Conservation (phyloP, 371 early-diverging fungal species). For the Smittium culicis region DNA sequence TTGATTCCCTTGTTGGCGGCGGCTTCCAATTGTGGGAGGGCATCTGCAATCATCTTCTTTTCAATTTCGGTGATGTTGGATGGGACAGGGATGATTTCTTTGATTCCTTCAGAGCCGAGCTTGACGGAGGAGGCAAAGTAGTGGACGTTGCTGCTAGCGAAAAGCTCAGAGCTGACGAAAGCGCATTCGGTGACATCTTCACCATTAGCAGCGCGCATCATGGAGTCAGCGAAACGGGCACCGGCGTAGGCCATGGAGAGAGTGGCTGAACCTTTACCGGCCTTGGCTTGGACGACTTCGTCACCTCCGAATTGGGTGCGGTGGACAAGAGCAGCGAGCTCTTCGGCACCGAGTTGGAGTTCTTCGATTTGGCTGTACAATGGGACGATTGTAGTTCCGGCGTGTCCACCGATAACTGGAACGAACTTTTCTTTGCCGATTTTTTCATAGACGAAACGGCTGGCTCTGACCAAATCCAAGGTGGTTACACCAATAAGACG, state of each 20-base stretch:
- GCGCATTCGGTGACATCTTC: conserved; percentile 86
- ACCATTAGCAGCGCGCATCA: conserved; percentile 73
- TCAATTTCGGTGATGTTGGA: conserved; percentile 67
- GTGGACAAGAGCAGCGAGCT: conserved; percentile 82
- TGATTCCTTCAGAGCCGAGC: conserved; percentile 85
- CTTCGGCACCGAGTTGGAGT: conserved; percentile 69
- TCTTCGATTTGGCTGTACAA: conserved; percentile 77
- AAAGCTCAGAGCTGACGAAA: conserved; percentile 68
- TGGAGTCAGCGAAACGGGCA: conserved; percentile 84
- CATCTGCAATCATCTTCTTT: conserved; percentile 71
- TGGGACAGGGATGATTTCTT: conserved; percentile 81
- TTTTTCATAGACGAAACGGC: conserved; percentile 82
- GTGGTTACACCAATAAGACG: conserved; percentile 95
- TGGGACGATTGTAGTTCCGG: conserved; percentile 96
- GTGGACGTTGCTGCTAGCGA: conserved; percentile 57
- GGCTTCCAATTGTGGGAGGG: conserved; percentile 82
- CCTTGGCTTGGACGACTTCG: conserved; percentile 99
- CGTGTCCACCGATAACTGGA: conserved; percentile 96
- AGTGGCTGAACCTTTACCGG: conserved; percentile 95
- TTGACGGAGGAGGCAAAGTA: conserved; percentile 94
- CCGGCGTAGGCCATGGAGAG: conserved; percentile 98
- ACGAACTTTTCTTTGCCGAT: conserved; percentile 63
- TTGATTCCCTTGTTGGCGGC: conserved; percentile 77
- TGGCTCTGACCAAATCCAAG: conserved; percentile 95
- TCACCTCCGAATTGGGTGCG: conserved; percentile 99